These are phyloP conservation scores for Lactarius deliciosus DNA, from an alignment of 768 basidiomycete genomes.

Conservation along the genomic window DNA sequence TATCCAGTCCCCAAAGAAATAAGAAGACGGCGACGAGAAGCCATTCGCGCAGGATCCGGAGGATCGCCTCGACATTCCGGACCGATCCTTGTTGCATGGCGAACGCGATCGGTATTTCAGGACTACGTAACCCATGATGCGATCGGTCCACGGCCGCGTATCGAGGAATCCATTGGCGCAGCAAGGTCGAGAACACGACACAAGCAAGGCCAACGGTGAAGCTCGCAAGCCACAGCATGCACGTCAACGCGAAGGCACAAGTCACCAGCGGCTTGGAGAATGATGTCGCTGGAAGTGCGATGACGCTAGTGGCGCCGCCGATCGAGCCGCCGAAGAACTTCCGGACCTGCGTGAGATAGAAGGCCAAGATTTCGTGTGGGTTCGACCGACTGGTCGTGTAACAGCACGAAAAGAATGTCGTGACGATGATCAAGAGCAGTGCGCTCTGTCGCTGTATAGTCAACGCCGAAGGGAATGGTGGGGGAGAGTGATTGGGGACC, in stretches of 20 bases:
- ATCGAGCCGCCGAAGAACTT: neutral
- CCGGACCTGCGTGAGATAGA: neutral
- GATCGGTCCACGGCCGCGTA: neutral
- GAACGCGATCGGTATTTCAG: neutral
- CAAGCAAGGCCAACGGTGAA: slow-evolving; percentile 9
- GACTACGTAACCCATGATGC: neutral
- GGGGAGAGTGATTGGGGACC: no score
- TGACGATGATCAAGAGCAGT: neutral
- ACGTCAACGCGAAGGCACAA: neutral
- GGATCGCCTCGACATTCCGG: neutral
- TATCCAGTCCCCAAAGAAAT: slow-evolving; percentile 8
- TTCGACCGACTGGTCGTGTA: neutral
- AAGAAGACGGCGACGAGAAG: slow-evolving; percentile 5
- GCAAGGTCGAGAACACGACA: neutral
- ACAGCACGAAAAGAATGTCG: neutral
- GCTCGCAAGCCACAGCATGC: slow-evolving; percentile 12
- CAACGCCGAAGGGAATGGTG: neutral
- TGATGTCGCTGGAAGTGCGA: neutral
- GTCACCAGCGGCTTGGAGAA: neutral
- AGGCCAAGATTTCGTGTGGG: neutral
- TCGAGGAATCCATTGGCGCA: neutral
- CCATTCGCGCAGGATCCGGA: neutral
- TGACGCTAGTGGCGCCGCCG: no score
- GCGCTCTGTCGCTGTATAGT: slow-evolving; percentile 8
- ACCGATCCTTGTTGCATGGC: neutral